phyloP scores from a whole-genome alignment of 2,329 filamentous ascomycete genomes.

The Ophiostoma quercus region DNA sequence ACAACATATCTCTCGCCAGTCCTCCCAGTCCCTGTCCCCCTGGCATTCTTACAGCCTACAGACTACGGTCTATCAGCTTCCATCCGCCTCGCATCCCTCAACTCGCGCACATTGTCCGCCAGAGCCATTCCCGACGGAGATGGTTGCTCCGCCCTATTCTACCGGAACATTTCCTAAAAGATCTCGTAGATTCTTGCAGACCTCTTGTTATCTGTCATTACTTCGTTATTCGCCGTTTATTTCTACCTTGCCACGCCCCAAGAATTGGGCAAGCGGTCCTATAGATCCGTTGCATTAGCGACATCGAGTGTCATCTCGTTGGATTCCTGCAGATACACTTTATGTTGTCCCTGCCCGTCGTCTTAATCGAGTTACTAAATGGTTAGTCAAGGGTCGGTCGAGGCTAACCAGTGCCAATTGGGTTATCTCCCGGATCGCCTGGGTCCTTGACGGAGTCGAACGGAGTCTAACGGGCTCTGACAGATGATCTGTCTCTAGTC shows the following conservation, averaged over 20 bases:
- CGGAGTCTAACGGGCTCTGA: background rate
- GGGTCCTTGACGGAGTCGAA: background rate
- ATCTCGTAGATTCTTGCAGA: background rate
- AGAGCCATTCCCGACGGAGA: slow-evolving; percentile 14
- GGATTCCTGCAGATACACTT: background rate
- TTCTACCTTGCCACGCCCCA: background rate
- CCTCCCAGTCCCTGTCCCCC: too few relatives aligned
- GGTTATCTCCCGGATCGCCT: background rate
- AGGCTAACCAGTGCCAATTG: background rate
- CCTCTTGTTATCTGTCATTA: background rate
- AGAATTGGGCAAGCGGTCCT: background rate
- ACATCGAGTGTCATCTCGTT: background rate
- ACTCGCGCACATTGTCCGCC: background rate
- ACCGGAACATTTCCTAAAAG: background rate
- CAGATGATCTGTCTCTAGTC: background rate
- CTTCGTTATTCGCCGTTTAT: background rate
- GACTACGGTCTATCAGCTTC: too few relatives aligned
- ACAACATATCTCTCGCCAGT: too few relatives aligned
- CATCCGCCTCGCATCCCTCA: background rate
- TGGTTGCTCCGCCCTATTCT: slow-evolving; percentile 18
- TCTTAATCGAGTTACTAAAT: background rate
- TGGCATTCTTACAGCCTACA: background rate
- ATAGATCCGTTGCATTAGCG: background rate
- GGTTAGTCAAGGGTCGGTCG: background rate
- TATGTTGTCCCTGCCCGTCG: background rate